Evolutionary conservation across 2,329 filamentous ascomycete genomes (phyloP), one percentile per base, ranked within the genome.

Genomic region (Plectosphaerella plurivora): DNA sequence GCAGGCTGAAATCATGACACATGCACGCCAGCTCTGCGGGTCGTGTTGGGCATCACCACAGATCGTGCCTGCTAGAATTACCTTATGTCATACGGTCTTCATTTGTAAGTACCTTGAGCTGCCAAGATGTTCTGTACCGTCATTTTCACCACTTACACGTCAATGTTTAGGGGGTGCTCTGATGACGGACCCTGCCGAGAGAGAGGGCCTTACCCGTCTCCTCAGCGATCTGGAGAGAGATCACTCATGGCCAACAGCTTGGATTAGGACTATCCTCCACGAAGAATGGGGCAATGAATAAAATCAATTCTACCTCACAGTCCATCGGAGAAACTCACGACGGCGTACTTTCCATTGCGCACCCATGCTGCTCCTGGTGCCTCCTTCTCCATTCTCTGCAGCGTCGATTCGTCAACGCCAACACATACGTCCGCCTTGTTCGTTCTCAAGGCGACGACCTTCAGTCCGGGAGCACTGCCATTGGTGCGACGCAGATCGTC

Each of bases 391-490:
- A 68, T 72, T 16, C 71, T 68, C 49, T 74, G 75, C 51, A 87
- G 68, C 56, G 75, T 73, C 65, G 86, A 82, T 61, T 88, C 84
- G 59, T 78, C 50, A 33, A 52, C 44, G 16, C 50, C 22, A 86
- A 84, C 1, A 87, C 81, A 53, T 7, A 83, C 79, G 63, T 88
- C 85, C 1, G 84, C 84, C 65, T 88, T 88, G 70, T 84, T 87
- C 3, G 85, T 88, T 41, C 85, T 75, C 57, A 88, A 73, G 2
- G 85, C 41, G 41, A 44, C n/a, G 16, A 44, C 18, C 41, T 20
- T 44, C 41, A 44, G 9, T 4, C 41, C 41, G 7, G n/a, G n/a
- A 12, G 41, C n/a, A 44, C 7, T 12, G 11, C 41, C 41, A n/a
- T 44, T 20, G n/a, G 16, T 44, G 16, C 41, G 18, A 12, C 4